Evolutionary conservation across 1,284 basidiomycete genomes (phyloP).

Genomic region (Xerocomus amazonicus): DNA sequence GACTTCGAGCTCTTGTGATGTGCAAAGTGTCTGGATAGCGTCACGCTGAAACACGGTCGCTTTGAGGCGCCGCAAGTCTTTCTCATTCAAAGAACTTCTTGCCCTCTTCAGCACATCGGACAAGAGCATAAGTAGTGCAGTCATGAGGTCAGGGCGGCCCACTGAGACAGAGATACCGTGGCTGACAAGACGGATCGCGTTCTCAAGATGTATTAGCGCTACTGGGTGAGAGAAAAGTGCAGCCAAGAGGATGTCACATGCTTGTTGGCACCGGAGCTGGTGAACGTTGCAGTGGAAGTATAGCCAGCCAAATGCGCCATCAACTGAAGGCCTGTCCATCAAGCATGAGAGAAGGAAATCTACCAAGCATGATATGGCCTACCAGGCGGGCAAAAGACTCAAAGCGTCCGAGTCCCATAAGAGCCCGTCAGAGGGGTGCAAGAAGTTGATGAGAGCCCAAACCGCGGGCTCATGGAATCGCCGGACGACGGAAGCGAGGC

Average conservation of each 20-base stretch:
- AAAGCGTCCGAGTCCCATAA: conserved; percentile 38
- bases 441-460: conserved; percentile 39
- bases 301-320: conserved; percentile 41
- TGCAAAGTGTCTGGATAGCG: conserved; percentile 34
- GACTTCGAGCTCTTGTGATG: conserved; percentile 22
- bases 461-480: conserved; percentile 44
- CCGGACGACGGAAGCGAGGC: conserved; percentile 38
- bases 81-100: conserved; percentile 20
- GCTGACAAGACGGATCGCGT: conserved; percentile 38
- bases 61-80: conserved; percentile 39
- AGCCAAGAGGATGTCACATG: conserved; percentile 29
- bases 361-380: conserved; percentile 9
- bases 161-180: conserved; percentile 35
- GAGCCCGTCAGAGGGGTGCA: conserved; percentile 41
- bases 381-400: conserved; percentile 31
- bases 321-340: conserved; percentile 10
- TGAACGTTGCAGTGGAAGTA: conserved; percentile 39
- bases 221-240: conserved; percentile 28
- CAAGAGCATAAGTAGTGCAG: conserved; percentile 35
- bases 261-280: conserved; percentile 21
- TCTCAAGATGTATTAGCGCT: conserved; percentile 31
- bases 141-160: conserved; percentile 17
- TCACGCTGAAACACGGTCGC: conserved; percentile 34
- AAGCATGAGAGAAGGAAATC: not conserved
- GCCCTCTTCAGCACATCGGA: conserved; percentile 34